Base-by-base conservation (phyloP, 2,329 filamentous ascomycete species). In the Sporothrix sp. region DNA sequence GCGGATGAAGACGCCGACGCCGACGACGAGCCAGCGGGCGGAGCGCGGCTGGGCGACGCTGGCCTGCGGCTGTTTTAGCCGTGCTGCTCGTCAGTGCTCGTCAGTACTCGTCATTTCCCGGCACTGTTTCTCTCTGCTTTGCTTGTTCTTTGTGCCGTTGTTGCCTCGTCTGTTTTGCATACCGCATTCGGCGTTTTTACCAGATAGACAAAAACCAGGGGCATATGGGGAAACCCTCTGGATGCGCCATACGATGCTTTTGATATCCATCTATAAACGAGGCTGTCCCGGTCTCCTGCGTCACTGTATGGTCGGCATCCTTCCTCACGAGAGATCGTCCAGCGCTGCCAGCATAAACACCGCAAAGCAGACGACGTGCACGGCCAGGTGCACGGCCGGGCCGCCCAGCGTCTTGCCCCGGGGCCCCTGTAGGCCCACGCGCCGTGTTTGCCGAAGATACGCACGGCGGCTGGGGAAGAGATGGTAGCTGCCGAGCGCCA, bases 61-160 rank as follows among this genome's bases (percentile, higher is more conserved):
- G 74, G 73, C 1, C 61, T 81, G 39, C 69, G 70, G 57, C 60
- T 82, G 52, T 82, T 82, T 13, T 48, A 48, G n/a, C 18, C 13
- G 8, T 35, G 16, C 23, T 57, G 20, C 10, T 69, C 44, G 5
- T 13, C 30, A 13, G n/a, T n/a, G n/a, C n/a, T n/a, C n/a, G n/a
- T n/a, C n/a, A n/a, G n/a, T n/a, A n/a, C n/a, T n/a, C n/a, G n/a
- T n/a, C n/a, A n/a, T n/a, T n/a, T n/a, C n/a, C n/a, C n/a, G n/a
- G n/a, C n/a, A n/a, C n/a, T 25, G 5, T 42, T 7, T 36, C 18
- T 39, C 54, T 55, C 39, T 58, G 57, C 52, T 21, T 42, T 51
- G 23, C 18, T 30, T 33, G 21, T 32, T 54, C 13, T 36, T 20
- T 33, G 21, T 32, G 53, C 13, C 33, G 16, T 3, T 32, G 4